Evolutionary conservation across 352 stramenopile species (phyloP), one percentile per base, ranked within the genome.

Genomic region (Phytophthora tentaculata): DNA sequence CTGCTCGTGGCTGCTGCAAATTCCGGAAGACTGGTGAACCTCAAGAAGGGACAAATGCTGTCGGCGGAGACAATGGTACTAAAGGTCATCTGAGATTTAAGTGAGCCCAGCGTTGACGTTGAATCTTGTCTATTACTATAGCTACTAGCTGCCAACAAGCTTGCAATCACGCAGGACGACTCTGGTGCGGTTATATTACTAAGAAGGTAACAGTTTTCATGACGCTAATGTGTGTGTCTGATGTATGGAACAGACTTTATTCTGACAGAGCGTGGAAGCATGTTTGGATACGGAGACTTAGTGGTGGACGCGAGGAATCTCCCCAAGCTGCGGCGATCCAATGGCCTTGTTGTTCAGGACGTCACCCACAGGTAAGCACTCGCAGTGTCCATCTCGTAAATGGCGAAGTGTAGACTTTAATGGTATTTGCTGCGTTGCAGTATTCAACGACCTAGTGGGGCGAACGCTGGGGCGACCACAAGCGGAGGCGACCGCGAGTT

Each of bases 11-110:
- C 80, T 26, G 89, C 86, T n/a, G 89, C 89, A 13, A 69, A 71
- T 22, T 90, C 86, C 0, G 90, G 90, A 9, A 72, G 80, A 52
- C 78, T 96, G 9, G 86, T 97, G 56, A 95, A 96, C 67, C 76
- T 97, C 41, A 97, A 96, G 68, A 95, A 96, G 43, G 90, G 89
- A 8, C 90, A 97, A 59, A 95, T 97, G 83, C 82, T 92, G 2
- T 92, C 84, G 14, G 76, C 86, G 6, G 86, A 92, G 51, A 95
- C 88, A 19, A 96, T 96, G 90, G 83, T 83, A 51, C 44, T n/a
- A n/a, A n/a, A n/a, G n/a, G n/a, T n/a, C n/a, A n/a, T n/a, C n/a
- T n/a, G n/a, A n/a, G n/a, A n/a, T n/a, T n/a, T n/a, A n/a, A n/a
- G n/a, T n/a, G 5, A 14, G 39, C 35, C 12, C n/a, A 19, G 35